Conservation (phyloP, 805 yeast species). For the Debaryomyces castellii region DNA sequence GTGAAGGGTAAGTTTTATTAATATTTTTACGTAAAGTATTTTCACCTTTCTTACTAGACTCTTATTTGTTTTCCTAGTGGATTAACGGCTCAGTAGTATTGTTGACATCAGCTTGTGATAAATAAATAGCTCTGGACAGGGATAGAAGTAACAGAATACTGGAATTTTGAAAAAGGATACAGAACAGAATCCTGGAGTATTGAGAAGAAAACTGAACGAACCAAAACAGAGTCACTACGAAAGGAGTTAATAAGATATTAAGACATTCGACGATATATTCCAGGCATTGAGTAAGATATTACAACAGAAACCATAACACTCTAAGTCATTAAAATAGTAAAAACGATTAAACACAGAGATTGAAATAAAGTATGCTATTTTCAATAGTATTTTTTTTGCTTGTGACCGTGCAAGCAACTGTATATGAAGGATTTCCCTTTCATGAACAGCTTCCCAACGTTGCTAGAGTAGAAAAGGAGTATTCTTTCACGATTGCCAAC, state of each 20-base stretch:
- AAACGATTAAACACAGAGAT: too few species aligned
- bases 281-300: too few species aligned
- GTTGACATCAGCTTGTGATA: background rate
- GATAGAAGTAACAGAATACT: background rate
- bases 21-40: background rate
- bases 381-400: slow-evolving; percentile 10
- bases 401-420: slow-evolving; percentile 36
- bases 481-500: slow-evolving; percentile 64
- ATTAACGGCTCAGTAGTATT: background rate
- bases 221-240: background rate
- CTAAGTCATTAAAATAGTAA: background rate
- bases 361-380: slow-evolving; percentile 7
- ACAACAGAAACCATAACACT: background rate
- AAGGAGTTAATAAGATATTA: background rate
- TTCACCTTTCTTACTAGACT: background rate
- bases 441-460: slow-evolving; percentile 83
- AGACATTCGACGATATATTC: too few species aligned
- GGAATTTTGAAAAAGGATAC: background rate
- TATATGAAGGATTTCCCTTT: slow-evolving; percentile 73
- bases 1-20: background rate
- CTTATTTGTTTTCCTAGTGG: background rate
- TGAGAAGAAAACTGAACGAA: background rate
- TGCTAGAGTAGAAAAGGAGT: slow-evolving; percentile 66
- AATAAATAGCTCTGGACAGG: background rate
- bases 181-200: background rate